A percentile compares a stretch with the other conserved stretches of the same genome.
These are phyloP conservation scores for Pythium pyrilobum DNA, from an alignment of 352 stramenopile genomes.

Conservation along the genomic window DNA sequence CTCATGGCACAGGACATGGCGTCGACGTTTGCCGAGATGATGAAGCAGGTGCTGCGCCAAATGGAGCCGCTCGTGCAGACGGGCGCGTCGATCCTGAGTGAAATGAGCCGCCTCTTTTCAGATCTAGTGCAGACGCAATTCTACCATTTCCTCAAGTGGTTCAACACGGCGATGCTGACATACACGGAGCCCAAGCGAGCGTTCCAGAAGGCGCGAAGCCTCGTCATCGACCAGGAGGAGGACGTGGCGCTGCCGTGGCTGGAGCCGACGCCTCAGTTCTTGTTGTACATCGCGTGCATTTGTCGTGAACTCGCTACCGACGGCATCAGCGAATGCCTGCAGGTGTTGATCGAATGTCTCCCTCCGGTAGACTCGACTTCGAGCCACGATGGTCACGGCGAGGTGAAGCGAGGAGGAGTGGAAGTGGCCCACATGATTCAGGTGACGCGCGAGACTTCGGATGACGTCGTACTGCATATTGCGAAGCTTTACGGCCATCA, in stretches of 20 bases:
- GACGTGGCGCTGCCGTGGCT: constrained; percentile 41
- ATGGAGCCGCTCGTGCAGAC: constrained; percentile 76
- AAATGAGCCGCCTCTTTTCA: constrained; percentile 73
- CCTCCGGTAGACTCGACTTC: constrained; percentile 15
- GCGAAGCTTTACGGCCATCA: constrained; percentile 56
- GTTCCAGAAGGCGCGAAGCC: constrained; percentile 22
- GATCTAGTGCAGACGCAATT: constrained; percentile 79
- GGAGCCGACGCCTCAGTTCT: constrained; percentile 55
- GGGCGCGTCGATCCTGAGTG: constrained; percentile 49
- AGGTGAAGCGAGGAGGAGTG: constrained; percentile 15
- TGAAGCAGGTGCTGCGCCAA: constrained; percentile 72
- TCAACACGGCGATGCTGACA: constrained; percentile 50
- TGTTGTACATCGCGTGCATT: constrained; percentile 67
- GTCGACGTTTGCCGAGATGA: constrained; percentile 56
- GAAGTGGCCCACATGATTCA: constrained; percentile 76
- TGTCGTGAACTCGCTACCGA: constrained; percentile 56
- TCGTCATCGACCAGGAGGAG: constrained; percentile 21
- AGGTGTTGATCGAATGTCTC: constrained; percentile 66
- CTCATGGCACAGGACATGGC: constrained; percentile 52
- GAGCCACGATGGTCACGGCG: not conserved
- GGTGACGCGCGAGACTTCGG: constrained; percentile 55
- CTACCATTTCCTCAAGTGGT: constrained; percentile 80
- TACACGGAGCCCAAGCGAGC: constrained; percentile 71
- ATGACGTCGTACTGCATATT: constrained; percentile 56
- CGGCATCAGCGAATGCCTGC: constrained; percentile 66